Evolutionary conservation across 768 basidiomycete species (phyloP).

Genomic region (Scleroderma bovista): DNA sequence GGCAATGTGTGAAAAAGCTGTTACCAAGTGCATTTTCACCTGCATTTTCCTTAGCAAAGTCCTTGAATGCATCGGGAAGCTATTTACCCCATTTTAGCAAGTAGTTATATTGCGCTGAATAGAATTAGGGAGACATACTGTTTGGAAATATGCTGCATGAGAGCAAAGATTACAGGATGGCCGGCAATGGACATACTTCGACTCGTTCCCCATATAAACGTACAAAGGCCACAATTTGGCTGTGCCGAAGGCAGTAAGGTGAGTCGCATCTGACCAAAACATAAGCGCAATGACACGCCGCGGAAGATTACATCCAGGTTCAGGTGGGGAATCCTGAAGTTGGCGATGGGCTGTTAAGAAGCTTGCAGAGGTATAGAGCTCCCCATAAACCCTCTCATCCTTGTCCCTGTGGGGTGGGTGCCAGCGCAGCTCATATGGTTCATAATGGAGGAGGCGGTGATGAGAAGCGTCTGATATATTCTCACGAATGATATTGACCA

Average conservation of each 20-base stretch:
- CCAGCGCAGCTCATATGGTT: no score
- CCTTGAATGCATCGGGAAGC: conserved; percentile 13
- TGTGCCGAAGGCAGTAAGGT: conserved; percentile 26
- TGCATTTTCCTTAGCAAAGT: conserved; percentile 1
- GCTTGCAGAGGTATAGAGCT: no score
- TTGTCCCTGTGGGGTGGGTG: no score
- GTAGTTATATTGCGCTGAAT: background rate
- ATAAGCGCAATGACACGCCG: conserved; percentile 6
- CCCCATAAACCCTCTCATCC: no score
- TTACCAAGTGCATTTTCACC: background rate
- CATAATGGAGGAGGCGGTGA: no score
- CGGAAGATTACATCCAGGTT: conserved; percentile 17
- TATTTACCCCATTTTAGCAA: background rate
- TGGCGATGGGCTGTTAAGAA: no score
- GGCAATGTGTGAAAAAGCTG: conserved; percentile 7
- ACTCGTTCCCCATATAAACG: conserved; percentile 17
- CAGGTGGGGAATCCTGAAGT: no score
- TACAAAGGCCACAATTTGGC: conserved; percentile 25
- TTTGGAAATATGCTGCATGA: conserved; percentile 8
- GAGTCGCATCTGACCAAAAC: conserved; percentile 30
- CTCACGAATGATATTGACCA: no score
- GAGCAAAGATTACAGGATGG: conserved; percentile 7
- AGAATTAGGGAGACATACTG: background rate
- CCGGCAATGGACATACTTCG: conserved; percentile 18
- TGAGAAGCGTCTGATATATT: no score